These are phyloP conservation scores for Synchytrium microbalum DNA, from an alignment of 371 early-diverging fungal genomes.

Conservation along the genomic window DNA sequence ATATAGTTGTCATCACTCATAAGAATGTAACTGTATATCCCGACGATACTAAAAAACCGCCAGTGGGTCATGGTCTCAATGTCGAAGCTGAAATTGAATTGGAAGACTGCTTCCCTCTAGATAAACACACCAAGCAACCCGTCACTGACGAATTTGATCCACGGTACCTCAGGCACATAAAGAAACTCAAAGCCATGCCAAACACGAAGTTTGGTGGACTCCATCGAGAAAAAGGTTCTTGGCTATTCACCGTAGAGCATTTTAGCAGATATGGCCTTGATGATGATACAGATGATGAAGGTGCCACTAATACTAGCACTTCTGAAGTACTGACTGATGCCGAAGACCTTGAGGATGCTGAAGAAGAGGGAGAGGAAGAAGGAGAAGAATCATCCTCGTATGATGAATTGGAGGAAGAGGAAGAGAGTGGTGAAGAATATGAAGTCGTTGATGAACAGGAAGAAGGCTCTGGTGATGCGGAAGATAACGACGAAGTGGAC, in stretches of 20 bases:
- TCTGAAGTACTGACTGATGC: too few species aligned
- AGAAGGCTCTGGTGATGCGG: constrained; percentile 17
- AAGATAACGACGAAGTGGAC: constrained; percentile 16
- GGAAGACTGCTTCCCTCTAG: constrained; percentile 70
- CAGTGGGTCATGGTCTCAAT: constrained; percentile 80
- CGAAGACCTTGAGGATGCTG: background rate
- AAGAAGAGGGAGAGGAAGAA: constrained; percentile 7
- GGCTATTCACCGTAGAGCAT: constrained; percentile 83
- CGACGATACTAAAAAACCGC: constrained; percentile 56
- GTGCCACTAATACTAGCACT: background rate
- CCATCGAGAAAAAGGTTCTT: constrained; percentile 61
- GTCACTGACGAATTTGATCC: constrained; percentile 62
- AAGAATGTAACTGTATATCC: constrained; percentile 76
- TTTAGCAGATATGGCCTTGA: constrained; percentile 75
- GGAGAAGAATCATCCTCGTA: constrained; percentile 5
- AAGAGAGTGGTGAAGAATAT: constrained; percentile 10
- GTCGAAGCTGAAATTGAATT: constrained; percentile 75
- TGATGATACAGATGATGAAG: constrained; percentile 34
- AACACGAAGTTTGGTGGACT: constrained; percentile 75
- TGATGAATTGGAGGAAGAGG: constrained; percentile 2
- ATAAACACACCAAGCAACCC: constrained; percentile 61
- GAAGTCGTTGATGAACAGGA: constrained; percentile 9
- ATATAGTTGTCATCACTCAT: constrained; percentile 61
- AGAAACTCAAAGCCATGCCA: constrained; percentile 53
- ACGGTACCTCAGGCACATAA: constrained; percentile 58